Base-by-base conservation (phyloP, 1,139 yeast genomes). In the Blastobotrys buckinghamii region DNA sequence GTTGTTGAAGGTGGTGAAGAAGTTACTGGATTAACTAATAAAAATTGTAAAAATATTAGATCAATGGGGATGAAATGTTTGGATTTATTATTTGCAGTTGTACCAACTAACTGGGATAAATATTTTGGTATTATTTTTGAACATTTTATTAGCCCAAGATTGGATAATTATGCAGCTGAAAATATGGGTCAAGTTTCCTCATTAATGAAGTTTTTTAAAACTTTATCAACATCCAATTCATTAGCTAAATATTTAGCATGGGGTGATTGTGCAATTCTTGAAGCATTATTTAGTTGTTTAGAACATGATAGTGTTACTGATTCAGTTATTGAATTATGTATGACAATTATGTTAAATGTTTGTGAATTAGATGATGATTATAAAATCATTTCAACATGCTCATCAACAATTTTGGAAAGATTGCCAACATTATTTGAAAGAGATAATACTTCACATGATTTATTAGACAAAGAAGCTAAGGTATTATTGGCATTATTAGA, bases 141-240 rank as follows among this genome's bases (percentile, higher is more conserved):
- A 2, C 62, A 70, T 39, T 70, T 89, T 34, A 70, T 92, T n/a
- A 59, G 62, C 20, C 90, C 95, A 12, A 78, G 94, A 59, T 71
- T 92, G 58, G 69, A 57, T 1, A 72, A 75, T 22, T 89, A 90
- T 64, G 83, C 84, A 2, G 74, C 70, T 38, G 96, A 86, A 59
- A 90, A 90, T 62, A 71, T 85, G 42, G 95, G 88, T 60, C 89
- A 83, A 59, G 83, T 90, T 1, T 88, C 97, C 0, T 78, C 95
- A 0, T 65, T 90, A 44, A 71, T 90, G 77, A 77, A 73, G 50
- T 65, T 88, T n/a, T 77, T 90, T 57, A 68, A 78, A 5, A 71
- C 77, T 15, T 78, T 95, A 81, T 76, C 92, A 41, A 71, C 75
- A 13, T 67, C 70, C 27, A 70, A 73, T 12, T 68, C 71, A 26